Evolutionary conservation across 192 early-diverging fungal genomes (phyloP), one percentile per base, ranked within the genome.

Genomic region (Phlyctochytrium arcticum): DNA sequence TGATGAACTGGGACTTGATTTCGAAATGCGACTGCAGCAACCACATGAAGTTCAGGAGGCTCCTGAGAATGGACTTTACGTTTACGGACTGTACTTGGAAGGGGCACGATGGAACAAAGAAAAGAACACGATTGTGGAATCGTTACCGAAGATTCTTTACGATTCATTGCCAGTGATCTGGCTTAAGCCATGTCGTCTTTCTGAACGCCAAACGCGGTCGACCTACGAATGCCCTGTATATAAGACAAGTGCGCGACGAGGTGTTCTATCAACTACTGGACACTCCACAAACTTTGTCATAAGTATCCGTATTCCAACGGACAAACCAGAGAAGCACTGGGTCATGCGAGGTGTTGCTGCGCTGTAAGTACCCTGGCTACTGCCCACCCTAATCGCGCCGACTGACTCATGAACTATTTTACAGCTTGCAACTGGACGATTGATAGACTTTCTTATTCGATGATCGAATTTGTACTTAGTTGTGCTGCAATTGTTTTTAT

Each of bases 201-300:
- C 68, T 23, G 74, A 85, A 1, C 24, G 44, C 21, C 15, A 26
- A 5, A 50, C 30, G 42, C 32, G 60, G 29, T 33, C 30, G 6
- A 80, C 68, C 49, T 87, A 87, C 61, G 68, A 62, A 21, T 86
- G 83, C 70, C 85, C 85, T 12, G 70, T 87, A 3, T 87, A 87
- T 70, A 87, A 85, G 65, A 87, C 85, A 1, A 81, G 79, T 47
- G 82, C 85, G 15, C 59, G 85, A 32, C 48, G 85, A 19, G 85
- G 85, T 21, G 79, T 87, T 17, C 58, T 87, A 9, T 76, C 73
- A 15, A 87, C 85, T 15, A 87, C 85, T 6, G 85, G 85, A 6
- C 85, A 87, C 53, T 85, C 83, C 0, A 87, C 85, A 1, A 87
- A 87, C 65, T 87, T 78, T 56, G 85, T 87, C 10, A 82, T 87